Base-by-base conservation (phyloP, 2,329 filamentous ascomycete genomes). In the Colletotrichum euphorbiae region DNA sequence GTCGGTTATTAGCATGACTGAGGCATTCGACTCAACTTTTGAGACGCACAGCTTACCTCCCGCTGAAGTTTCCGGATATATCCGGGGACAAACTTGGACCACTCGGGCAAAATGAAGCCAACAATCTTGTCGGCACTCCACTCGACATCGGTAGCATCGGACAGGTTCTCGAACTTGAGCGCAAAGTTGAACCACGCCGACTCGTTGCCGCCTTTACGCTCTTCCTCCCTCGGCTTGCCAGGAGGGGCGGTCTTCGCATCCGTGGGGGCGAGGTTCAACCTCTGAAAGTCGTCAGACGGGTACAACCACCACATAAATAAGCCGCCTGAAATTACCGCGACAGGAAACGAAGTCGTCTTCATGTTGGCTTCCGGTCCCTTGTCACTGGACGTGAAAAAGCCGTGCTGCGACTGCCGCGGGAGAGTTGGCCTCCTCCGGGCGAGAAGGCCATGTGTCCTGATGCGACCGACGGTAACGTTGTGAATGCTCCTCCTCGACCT, bases 31-130 rank as follows among this genome's bases (percentile, higher is more conserved):
- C n/a, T 54, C 51, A 40, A 36, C n/a, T 40, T 17, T 11, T n/a
- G 3, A 40, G 9, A 13, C 15, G 4, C 15, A 11, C 15, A 1
- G 50, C 48, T 60, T 42, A 66, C 66, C 79, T 98, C 95, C 21
- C 88, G 88, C 76, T 97, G 94, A 38, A 98, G 85, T 78, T 97
- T 98, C 69, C 88, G 86, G 62, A 97, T 82, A 62, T 93, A 93
- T 3, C 84, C 90, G 0, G 94, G 94, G 17, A 98, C 82, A 46
- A 88, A 77, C 71, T 89, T 91, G 38, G 91, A 89, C 95, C 95
- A 98, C 46, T 92, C 89, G 0, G 95, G 95, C 3, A 97, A 80
- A 38, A 98, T 89, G 71, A 88, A 85, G 74, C 88, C 90, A 42
- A 91, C 89, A 28, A 97, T 77, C 71, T 81, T 85, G 70, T 89